A percentile compares a stretch with the other conserved stretches of the same genome.
Conservation (phyloP, 345 rosid genomes). For the Gossypium longicalyx region DNA sequence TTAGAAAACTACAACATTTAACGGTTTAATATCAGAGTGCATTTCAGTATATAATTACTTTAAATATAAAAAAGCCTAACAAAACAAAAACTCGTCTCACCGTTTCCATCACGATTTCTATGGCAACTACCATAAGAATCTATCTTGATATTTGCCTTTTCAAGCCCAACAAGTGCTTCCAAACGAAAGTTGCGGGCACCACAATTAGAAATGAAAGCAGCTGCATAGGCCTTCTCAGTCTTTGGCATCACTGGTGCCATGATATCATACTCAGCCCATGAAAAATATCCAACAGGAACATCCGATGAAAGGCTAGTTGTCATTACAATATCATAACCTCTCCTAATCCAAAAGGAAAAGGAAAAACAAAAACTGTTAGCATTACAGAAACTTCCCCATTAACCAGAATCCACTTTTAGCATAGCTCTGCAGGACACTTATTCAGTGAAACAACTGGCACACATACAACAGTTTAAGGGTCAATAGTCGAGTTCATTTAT, state of each 20-base stretch:
- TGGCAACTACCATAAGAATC: constrained; percentile 95
- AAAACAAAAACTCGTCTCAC: constrained; percentile 26
- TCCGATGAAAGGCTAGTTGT: constrained; percentile 97
- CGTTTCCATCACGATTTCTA: constrained; percentile 71
- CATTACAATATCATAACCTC: constrained; percentile 73
- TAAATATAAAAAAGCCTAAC: not conserved
- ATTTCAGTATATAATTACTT: not conserved
- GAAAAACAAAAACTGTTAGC: not conserved
- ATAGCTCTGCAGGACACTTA: not conserved
- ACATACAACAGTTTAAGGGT: not conserved
- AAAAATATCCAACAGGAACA: constrained; percentile 98
- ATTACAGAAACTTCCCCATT: not conserved
- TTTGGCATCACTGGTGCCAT: constrained; percentile 90
- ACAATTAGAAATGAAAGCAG: constrained; percentile 96
- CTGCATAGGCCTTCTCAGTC: constrained; percentile 79
- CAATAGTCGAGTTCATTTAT: not conserved
- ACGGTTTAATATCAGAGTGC: not conserved
- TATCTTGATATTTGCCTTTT: constrained; percentile 48
- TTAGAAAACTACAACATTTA: not conserved
- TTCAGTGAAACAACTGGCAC: not conserved
- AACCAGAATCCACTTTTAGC: not conserved
- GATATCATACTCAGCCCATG: constrained; percentile 96
- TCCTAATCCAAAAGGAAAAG: constrained; percentile 40
- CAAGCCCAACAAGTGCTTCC: constrained; percentile 78
- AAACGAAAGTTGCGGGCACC: constrained; percentile 85